phyloP scores from a whole-genome alignment of 2,329 filamentous ascomycete species.

The Fusarium zealandicum region DNA sequence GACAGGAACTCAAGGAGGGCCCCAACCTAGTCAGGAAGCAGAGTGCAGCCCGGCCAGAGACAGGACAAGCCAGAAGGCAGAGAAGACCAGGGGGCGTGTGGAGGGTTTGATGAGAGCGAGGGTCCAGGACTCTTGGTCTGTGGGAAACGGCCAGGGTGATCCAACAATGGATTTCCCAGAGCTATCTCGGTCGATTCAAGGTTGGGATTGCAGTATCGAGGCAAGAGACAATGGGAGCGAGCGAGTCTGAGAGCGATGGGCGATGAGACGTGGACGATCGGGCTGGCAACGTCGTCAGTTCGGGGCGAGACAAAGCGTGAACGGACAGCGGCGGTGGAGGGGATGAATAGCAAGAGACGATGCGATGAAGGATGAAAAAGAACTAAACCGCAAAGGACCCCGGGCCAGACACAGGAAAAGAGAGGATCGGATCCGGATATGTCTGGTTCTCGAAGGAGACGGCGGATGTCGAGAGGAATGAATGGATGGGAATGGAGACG shows the following conservation, averaged over 20 bases:
- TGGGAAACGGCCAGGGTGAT: slow-evolving; percentile 32
- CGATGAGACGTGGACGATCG: slow-evolving; percentile 17
- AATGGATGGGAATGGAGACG: slow-evolving; percentile 33
- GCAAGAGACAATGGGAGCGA: slow-evolving; percentile 25
- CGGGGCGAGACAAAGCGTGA: slow-evolving; percentile 21
- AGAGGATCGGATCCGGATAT: slow-evolving; percentile 34
- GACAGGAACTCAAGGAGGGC: slow-evolving; percentile 27
- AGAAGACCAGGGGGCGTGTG: slow-evolving; percentile 36
- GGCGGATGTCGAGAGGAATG: slow-evolving; percentile 31
- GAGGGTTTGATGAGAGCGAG: slow-evolving; percentile 42
- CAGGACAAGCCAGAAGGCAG: slow-evolving; percentile 25
- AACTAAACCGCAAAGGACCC: slow-evolving; percentile 8
- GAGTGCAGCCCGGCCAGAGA: slow-evolving; percentile 23
- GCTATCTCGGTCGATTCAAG: slow-evolving; percentile 22
- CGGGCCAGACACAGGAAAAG: slow-evolving; percentile 28
- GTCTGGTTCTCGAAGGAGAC: slow-evolving; percentile 33
- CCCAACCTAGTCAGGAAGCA: slow-evolving; percentile 26
- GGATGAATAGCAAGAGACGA: slow-evolving; percentile 19
- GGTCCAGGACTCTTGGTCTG: slow-evolving; percentile 28
- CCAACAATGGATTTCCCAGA: slow-evolving; percentile 33
- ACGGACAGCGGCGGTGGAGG: slow-evolving; percentile 13
- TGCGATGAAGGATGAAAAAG: slow-evolving; percentile 18
- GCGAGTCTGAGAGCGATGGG: slow-evolving; percentile 19
- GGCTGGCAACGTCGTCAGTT: slow-evolving; percentile 17
- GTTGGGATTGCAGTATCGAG: slow-evolving; percentile 8